phyloP scores from a whole-genome alignment of 108 stramenopile genomes.

The Pseudonitzschia delicatissima region DNA sequence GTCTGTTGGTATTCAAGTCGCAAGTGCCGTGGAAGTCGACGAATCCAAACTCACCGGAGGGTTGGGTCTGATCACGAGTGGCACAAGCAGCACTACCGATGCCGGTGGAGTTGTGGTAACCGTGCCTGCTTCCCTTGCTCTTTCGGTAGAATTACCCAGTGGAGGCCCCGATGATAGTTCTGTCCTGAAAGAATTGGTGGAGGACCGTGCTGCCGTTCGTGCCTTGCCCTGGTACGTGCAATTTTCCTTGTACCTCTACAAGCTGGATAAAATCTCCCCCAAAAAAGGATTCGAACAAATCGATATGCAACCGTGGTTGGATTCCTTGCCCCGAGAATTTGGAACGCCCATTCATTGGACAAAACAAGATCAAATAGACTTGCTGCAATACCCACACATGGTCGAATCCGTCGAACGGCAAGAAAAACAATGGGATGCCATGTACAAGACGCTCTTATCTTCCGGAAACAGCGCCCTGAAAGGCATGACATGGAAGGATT shows the following conservation, averaged over 20 bases:
- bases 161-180: constrained; percentile 44
- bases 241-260: constrained; percentile 44
- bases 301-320: constrained; percentile 68
- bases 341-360: constrained; percentile 82
- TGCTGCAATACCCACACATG: constrained; percentile 67
- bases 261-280: constrained; percentile 37
- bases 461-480: neutral
- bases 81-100: constrained; percentile 36
- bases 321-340: constrained; percentile 66
- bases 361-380: constrained; percentile 36
- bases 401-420: constrained; percentile 59
- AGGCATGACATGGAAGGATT: constrained; percentile 59
- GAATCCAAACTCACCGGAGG: constrained; percentile 32
- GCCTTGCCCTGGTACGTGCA: constrained; percentile 51
- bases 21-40: constrained; percentile 21
- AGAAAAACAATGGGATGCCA: constrained; percentile 50
- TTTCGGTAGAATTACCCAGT: constrained; percentile 60
- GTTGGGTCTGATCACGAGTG: constrained; percentile 55
- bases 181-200: constrained; percentile 13
- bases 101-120: constrained; percentile 50
- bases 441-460: constrained; percentile 33
- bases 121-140: constrained; percentile 61
- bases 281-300: constrained; percentile 13
- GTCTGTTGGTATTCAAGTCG: constrained; percentile 18
- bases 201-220: constrained; percentile 26